phyloP scores from a whole-genome alignment of 768 basidiomycete species.

The Infundibulicybe gibba region DNA sequence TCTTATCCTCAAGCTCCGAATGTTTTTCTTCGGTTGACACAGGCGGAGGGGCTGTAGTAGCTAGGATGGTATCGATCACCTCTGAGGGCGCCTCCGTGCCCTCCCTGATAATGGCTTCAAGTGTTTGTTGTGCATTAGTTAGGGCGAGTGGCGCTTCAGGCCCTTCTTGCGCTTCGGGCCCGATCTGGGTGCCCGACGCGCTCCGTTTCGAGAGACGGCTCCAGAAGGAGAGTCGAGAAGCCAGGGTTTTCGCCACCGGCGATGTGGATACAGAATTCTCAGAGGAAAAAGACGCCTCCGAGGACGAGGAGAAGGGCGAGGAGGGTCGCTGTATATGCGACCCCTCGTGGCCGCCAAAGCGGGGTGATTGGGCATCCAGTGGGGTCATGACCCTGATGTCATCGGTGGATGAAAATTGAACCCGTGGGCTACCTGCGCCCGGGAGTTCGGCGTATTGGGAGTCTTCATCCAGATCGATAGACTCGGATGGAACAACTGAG shows the following conservation, averaged over 20 bases:
- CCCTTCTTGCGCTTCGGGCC: neutral
- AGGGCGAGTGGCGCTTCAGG: neutral
- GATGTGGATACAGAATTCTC: constrained; percentile 39
- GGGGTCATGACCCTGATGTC: constrained; percentile 45
- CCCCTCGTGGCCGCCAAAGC: constrained; percentile 16
- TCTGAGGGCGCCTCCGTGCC: constrained; percentile 45
- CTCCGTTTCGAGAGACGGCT: constrained; percentile 51
- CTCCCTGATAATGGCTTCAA: constrained; percentile 43
- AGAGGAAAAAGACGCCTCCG: constrained; percentile 51
- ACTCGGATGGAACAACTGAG: constrained; percentile 7
- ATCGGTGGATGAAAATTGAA: constrained; percentile 50
- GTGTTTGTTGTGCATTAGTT: constrained; percentile 26
- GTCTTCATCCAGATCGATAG: constrained; percentile 11
- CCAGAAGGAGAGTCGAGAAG: constrained; percentile 75
- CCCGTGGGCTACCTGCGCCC: constrained; percentile 22
- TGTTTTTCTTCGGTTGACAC: constrained; percentile 61
- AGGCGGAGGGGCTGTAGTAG: constrained; percentile 61
- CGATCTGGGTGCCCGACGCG: constrained; percentile 6
- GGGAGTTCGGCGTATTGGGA: constrained; percentile 8
- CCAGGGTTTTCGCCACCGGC: constrained; percentile 60
- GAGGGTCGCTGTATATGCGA: constrained; percentile 25
- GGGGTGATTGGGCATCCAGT: constrained; percentile 11
- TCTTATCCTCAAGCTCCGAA: constrained; percentile 77
- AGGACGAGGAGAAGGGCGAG: constrained; percentile 40
- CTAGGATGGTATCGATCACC: constrained; percentile 54